phyloP scores from a whole-genome alignment of 1,139 yeast genomes.

The Torulaspora pretoriensis region DNA sequence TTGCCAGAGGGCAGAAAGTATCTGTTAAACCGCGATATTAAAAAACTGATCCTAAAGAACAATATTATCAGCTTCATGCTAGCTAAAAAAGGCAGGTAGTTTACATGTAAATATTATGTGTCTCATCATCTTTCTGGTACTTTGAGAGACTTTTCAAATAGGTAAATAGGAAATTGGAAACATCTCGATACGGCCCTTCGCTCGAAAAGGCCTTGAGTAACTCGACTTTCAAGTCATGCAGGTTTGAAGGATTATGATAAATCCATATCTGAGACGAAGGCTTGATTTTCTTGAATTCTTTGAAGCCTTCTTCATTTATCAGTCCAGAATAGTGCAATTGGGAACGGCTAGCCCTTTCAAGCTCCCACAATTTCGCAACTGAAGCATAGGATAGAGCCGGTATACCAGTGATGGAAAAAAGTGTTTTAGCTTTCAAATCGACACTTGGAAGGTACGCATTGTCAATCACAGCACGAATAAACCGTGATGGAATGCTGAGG shows the following conservation, averaged over 20 bases:
- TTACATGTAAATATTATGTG: constrained; percentile 9
- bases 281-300: constrained; percentile 4
- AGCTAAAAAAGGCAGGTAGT: constrained; percentile 4
- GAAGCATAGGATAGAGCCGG: constrained; percentile 51
- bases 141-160: constrained; percentile 43
- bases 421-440: constrained; percentile 34
- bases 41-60: constrained; percentile 41
- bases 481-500: constrained; percentile 34
- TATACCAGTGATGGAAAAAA: constrained; percentile 52
- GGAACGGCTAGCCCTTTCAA: constrained; percentile 15
- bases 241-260: constrained; percentile 23
- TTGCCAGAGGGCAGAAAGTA: constrained; percentile 35
- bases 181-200: constrained; percentile 41
- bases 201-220: constrained; percentile 34
- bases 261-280: constrained; percentile 27
- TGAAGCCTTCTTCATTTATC: constrained; percentile 13
- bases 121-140: constrained; percentile 2
- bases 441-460: constrained; percentile 40
- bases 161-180: constrained; percentile 45
- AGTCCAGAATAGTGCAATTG: constrained; percentile 5
- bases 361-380: constrained; percentile 6
- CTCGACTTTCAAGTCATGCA: constrained; percentile 42
- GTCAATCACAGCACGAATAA: constrained; percentile 40
- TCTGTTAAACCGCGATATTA: constrained; percentile 37
- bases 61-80: constrained; percentile 38